Base-by-base conservation (phyloP, 2,329 filamentous ascomycete species). In the Penicillium sp. region DNA sequence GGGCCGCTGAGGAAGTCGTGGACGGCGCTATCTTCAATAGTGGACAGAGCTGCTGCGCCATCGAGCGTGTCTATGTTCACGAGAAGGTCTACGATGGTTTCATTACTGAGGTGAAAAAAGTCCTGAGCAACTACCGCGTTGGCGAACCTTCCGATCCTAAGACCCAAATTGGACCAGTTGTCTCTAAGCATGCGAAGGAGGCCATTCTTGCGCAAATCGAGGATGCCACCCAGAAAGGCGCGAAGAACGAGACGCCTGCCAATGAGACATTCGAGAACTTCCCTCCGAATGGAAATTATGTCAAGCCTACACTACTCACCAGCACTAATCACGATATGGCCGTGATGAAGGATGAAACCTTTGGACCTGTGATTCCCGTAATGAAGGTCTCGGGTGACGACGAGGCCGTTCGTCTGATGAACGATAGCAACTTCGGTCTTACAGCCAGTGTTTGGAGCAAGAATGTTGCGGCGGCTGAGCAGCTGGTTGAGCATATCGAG, bases 391-490 rank as follows among this genome's bases (percentile, higher is more conserved):
- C 85, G 69, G 80, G 80, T 64, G 93, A 97, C 68, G 83, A 83
- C 18, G 91, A 97, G 74, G 93, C 93, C 2, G 78, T 97, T 59
- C 78, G 80, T 63, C 77, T 93, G 49, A 97, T 97, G 92, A 97
- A 97, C 68, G 92, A 96, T 72, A 94, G 90, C 76, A 87, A 96
- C 62, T 96, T 96, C 71, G 93, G 93, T 5, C 81, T 97, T 59
- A 97, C 93, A 4, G 93, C 92, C n/a, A 96, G 91, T 68, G 92
- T 97, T 67, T 97, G 93, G 93, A 96, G 92, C 56, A 95, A 94
- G 74, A 91, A 97, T 69, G 85, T 86, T 2, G 81, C 79, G 44
- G 87, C 82, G 69, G 93, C 88, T 16, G 86, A 92, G 65, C 83
- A 89, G 71, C 81, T 97, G 50, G 85, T 88, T 38, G 87, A 94